Evolutionary conservation across 139 green algal species (phyloP).

Genomic region (Astrephomene gubernaculifera): DNA sequence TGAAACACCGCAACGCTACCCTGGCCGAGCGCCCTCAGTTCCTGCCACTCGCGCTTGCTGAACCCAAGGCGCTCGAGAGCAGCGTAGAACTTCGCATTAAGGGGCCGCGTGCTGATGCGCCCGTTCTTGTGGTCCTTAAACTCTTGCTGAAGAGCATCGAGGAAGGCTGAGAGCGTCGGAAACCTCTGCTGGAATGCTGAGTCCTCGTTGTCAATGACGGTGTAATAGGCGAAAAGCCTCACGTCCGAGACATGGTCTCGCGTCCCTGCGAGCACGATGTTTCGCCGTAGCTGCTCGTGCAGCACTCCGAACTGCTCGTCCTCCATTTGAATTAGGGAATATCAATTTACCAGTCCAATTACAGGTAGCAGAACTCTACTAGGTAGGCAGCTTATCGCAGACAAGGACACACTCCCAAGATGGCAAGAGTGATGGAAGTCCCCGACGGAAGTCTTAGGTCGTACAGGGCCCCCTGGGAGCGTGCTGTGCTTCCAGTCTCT

Average conservation of each 20-base stretch:
- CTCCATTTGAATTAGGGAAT: too few relatives aligned
- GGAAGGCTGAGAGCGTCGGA: not conserved
- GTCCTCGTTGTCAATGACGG: not conserved
- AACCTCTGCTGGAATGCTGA: not conserved
- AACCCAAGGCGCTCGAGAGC: not conserved
- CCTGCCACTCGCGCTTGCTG: not conserved
- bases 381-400: too few relatives aligned
- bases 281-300: not conserved
- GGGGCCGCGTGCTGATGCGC: not conserved
- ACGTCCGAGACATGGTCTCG: not conserved
- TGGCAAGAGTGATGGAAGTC: too few relatives aligned
- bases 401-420: too few relatives aligned
- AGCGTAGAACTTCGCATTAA: not conserved
- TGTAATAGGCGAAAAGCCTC: not conserved
- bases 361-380: too few relatives aligned
- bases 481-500: too few relatives aligned
- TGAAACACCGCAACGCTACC: not conserved
- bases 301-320: conserved; percentile 4
- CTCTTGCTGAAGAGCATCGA: not conserved
- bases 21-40: not conserved
- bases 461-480: too few relatives aligned
- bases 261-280: not conserved
- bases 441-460: too few relatives aligned
- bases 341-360: too few relatives aligned
- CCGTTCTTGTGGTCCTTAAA: not conserved